Base-by-base conservation (phyloP, 257 asterid genomes). In the Eucommia ulmoides region DNA sequence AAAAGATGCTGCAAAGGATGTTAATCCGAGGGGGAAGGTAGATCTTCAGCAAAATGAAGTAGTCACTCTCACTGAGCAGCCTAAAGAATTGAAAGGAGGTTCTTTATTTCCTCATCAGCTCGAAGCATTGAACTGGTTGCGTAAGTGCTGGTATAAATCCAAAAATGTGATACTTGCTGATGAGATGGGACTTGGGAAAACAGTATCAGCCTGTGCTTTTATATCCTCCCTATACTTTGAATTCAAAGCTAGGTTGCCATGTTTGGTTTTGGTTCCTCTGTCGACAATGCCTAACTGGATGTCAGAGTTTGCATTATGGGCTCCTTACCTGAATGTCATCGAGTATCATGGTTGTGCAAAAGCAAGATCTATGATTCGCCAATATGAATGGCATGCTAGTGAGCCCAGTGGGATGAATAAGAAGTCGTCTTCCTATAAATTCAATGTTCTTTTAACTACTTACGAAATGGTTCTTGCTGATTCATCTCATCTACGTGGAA, bases 241-340 rank as follows among this genome's bases (percentile, higher is more conserved):
- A 75, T 91, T 91, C 68, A 79, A 75, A 57, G 88, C 75, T 41
- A 71, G 69, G 19, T 82, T 86, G 49, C 96, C 99, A 64, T 81
- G 94, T 70, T 76, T 91, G 16, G 95, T 91, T 53, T 76, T 91
- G 77, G 99, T 91, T 63, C 99, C 99, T 67, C 80, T 91, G 59
- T 83, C 99, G 57, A 91, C 99, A 7, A 83, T 91, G 96, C 96
- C 95, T 55, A 91, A 86, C 58, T 91, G 99, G 99, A 86, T 87
- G 93, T 64, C 93, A n/a, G 99, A 91, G 70, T 86, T 91, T 67
- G 66, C 82, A 1, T 59, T 81, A 54, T 91, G 99, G 99, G 93
- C 96, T 42, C 99, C 99, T 7, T 64, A 91, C 55, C 78, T 91
- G 63, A 91, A 91, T 56, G 97, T 79, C 41, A 95, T 91, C 33